A percentile compares a stretch with the other conserved stretches of the same genome.
These are phyloP conservation scores for Psidium guajava DNA, from an alignment of 345 rosid species.

Conservation along the genomic window DNA sequence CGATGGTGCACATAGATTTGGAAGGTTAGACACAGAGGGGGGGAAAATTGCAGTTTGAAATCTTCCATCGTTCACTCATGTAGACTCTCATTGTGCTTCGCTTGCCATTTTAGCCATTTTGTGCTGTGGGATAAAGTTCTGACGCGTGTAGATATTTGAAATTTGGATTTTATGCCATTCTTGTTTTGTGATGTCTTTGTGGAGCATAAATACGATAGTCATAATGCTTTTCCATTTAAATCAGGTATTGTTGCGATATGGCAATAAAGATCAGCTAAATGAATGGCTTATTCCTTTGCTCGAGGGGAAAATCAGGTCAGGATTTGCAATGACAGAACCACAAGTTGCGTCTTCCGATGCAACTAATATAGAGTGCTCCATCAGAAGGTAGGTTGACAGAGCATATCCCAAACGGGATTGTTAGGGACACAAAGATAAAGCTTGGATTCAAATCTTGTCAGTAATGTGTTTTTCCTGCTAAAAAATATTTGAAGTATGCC, in stretches of 20 bases:
- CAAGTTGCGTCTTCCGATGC: conserved; percentile 99
- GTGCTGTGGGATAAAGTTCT: neutral
- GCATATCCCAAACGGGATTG: neutral
- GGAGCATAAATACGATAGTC: neutral
- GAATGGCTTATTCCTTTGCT: conserved; percentile 94
- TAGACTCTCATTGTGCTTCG: neutral
- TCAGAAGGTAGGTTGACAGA: conserved; percentile 40
- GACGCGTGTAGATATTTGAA: neutral
- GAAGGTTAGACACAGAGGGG: neutral
- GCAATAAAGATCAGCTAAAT: conserved; percentile 69
- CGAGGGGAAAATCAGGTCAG: conserved; percentile 88
- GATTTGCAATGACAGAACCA: conserved; percentile 99
- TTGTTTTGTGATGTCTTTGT: neutral
- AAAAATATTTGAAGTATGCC: neutral
- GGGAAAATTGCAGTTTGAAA: neutral
- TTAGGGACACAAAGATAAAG: neutral
- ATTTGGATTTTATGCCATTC: neutral
- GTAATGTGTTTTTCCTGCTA: neutral
- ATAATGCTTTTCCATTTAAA: neutral
- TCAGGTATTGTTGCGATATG: conserved; percentile 86
- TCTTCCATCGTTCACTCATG: neutral
- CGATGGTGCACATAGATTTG: neutral
- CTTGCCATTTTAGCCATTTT: neutral
- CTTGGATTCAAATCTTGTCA: neutral
- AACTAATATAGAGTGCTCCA: conserved; percentile 93